phyloP scores from a whole-genome alignment of 1,139 yeast species.

The Kodamaea derodonti region DNA sequence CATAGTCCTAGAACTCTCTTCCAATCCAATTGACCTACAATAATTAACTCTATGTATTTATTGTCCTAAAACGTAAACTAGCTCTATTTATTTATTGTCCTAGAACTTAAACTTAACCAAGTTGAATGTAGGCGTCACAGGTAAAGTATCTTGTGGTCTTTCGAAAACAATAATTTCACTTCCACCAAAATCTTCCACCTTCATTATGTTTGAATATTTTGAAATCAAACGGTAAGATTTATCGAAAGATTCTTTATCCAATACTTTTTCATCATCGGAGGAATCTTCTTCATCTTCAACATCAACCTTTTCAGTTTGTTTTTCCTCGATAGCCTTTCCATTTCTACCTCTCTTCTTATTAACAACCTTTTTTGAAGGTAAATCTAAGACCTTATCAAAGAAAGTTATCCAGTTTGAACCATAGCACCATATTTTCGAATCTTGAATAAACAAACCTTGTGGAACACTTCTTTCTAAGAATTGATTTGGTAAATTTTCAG shows the following conservation, averaged over 20 bases:
- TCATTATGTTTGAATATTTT: constrained; percentile 72
- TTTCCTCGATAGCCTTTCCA: constrained; percentile 49
- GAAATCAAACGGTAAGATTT: constrained; percentile 71
- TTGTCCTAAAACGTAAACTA: not conserved
- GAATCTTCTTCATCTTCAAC: constrained; percentile 27
- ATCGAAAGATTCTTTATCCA: constrained; percentile 12
- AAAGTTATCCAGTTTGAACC: constrained; percentile 83
- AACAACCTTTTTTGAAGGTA: constrained; percentile 39
- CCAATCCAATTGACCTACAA: too few species aligned
- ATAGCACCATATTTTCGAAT: constrained; percentile 65
- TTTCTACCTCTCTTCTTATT: constrained; percentile 60
- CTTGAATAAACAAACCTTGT: constrained; percentile 59
- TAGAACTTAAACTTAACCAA: constrained; percentile 52
- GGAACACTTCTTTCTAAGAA: constrained; percentile 66
- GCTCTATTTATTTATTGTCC: constrained; percentile 42
- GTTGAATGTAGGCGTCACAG: constrained; percentile 73
- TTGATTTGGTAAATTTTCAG: constrained; percentile 69
- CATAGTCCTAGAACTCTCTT: too few species aligned
- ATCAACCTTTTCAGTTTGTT: constrained; percentile 24
- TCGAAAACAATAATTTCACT: constrained; percentile 62
- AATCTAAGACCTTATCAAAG: constrained; percentile 62
- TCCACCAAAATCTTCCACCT: constrained; percentile 51
- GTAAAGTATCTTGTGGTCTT: constrained; percentile 63
- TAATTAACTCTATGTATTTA: too few species aligned
- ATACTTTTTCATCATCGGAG: constrained; percentile 17